Conservation (phyloP, 495 filamentous ascomycete species). For the Neurospora hispaniola region DNA sequence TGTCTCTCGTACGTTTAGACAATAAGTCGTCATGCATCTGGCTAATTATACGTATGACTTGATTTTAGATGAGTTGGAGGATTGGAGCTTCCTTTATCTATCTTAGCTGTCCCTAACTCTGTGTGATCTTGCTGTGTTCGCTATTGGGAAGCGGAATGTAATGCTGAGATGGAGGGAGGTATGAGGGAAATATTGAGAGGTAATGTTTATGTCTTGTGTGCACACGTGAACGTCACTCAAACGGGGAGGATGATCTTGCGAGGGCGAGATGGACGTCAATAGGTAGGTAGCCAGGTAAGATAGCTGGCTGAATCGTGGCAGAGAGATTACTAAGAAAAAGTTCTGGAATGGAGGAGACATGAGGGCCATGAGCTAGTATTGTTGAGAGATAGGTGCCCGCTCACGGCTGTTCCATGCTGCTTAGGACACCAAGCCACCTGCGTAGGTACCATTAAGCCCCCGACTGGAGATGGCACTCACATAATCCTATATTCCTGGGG, state of each 20-base stretch:
- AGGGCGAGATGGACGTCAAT: background rate
- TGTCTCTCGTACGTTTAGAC: background rate
- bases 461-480: background rate
- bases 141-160: background rate
- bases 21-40: background rate
- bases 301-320: background rate
- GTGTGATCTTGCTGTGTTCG: background rate
- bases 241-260: background rate
- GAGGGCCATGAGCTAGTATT: background rate
- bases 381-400: background rate
- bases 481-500: background rate
- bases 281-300: no score
- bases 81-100: background rate
- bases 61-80: background rate
- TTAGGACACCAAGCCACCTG: background rate
- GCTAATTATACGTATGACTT: background rate
- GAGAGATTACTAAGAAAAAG: background rate
- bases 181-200: background rate
- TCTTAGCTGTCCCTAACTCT: background rate
- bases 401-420: background rate
- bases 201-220: background rate
- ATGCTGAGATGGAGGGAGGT: background rate
- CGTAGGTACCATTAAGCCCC: background rate
- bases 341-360: background rate
- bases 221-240: background rate